These are phyloP conservation scores for Orobanche coerulescens DNA, from an alignment of 257 asterid genomes.

Conservation along the genomic window DNA sequence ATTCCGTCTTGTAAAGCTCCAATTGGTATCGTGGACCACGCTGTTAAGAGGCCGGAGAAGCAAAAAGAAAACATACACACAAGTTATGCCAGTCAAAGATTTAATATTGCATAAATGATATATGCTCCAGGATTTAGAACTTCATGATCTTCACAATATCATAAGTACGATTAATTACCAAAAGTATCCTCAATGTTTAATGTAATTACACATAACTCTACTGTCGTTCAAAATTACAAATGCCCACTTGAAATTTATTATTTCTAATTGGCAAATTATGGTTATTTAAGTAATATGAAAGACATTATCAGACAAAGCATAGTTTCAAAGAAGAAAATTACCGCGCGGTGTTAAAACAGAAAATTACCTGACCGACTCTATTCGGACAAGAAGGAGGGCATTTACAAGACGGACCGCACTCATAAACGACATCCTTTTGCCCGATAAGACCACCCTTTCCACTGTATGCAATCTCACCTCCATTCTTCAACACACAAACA, in stretches of 20 bases:
- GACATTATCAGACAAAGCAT: no score
- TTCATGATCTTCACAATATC: no score
- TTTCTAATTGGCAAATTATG: no score
- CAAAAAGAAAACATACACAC: no score
- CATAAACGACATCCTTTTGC: slow-evolving; percentile 26
- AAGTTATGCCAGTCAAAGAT: not conserved
- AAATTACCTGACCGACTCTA: slow-evolving; percentile 34
- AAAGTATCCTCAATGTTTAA: no score
- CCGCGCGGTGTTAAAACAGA: not conserved
- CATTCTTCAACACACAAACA: slow-evolving; percentile 32
- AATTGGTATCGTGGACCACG: slow-evolving; percentile 27
- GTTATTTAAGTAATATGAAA: no score
- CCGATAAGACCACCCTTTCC: slow-evolving; percentile 21
- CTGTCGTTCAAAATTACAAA: no score
- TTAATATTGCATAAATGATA: not conserved
- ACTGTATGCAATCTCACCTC: slow-evolving; percentile 39
- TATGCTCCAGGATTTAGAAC: not conserved
- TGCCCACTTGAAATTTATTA: not conserved
- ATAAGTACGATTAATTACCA: no score
- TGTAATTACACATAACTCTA: not conserved
- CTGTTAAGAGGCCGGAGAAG: not conserved
- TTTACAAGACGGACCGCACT: slow-evolving; percentile 51
- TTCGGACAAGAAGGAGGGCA: slow-evolving; percentile 48
- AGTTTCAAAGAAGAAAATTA: no score
- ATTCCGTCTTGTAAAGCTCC: slow-evolving; percentile 38